Conservation (phyloP, 345 rosid species). For the Melaleuca alternifolia region DNA sequence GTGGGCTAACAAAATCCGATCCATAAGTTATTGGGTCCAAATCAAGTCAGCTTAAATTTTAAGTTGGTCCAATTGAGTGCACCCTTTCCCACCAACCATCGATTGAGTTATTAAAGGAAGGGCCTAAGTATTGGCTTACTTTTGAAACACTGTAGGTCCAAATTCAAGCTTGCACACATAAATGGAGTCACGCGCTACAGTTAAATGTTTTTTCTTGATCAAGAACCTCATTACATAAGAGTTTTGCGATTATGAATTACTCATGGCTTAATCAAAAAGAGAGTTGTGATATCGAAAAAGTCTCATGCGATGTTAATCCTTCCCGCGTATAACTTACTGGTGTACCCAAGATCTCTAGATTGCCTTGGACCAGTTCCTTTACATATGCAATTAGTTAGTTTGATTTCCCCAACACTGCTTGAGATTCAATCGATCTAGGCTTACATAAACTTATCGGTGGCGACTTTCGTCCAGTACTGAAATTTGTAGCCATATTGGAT, state of each 20-base stretch:
- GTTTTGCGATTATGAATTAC: neutral
- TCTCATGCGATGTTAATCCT: neutral
- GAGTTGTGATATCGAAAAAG: neutral
- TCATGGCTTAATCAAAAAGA: neutral
- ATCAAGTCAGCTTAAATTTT: too few relatives aligned
- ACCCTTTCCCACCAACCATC: too few relatives aligned
- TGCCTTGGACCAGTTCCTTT: neutral
- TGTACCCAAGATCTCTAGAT: neutral
- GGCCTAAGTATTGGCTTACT: too few relatives aligned
- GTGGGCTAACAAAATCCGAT: neutral
- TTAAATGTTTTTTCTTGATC: neutral
- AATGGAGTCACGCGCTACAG: neutral
- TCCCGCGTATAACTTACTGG: fast-evolving
- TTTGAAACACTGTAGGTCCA: neutral
- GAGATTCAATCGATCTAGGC: neutral
- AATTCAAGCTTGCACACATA: neutral
- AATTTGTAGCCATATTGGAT: neutral
- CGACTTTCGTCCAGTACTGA: neutral
- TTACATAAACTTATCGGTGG: neutral
- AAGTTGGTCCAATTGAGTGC: too few relatives aligned
- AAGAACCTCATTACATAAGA: neutral
- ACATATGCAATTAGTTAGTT: neutral
- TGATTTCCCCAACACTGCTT: neutral
- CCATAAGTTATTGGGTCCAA: too few relatives aligned
- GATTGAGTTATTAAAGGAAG: too few relatives aligned